These are phyloP conservation scores for Triglochin maritima DNA, from an alignment of 106 monocot genomes.

Conservation along the genomic window DNA sequence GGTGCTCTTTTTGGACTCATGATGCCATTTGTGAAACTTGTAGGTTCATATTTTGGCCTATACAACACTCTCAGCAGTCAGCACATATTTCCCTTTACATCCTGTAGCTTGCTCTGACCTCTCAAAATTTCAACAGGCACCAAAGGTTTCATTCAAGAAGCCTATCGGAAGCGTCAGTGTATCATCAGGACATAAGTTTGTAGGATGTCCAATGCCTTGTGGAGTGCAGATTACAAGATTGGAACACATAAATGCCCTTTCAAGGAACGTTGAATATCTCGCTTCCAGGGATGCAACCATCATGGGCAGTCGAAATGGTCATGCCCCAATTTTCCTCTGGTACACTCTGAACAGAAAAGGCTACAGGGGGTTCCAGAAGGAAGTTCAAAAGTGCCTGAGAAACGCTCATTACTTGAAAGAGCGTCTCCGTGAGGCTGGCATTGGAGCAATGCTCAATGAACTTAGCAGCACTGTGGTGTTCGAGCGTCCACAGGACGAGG, in stretches of 20 bases:
- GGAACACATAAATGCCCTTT: conserved; percentile 62
- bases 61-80: not conserved
- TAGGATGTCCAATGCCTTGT: conserved; percentile 80
- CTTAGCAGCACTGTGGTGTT: conserved; percentile 95
- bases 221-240: conserved; percentile 74
- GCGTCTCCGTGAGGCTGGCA: conserved; percentile 44
- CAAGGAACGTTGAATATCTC: conserved; percentile 82
- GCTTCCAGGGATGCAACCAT: conserved; percentile 90
- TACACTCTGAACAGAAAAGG: conserved; percentile 86
- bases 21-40: conserved; percentile 34
- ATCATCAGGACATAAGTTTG: conserved; percentile 82
- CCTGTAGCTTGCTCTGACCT: not conserved
- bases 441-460: conserved; percentile 94
- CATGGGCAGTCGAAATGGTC: conserved; percentile 89
- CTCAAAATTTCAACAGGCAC: conserved; percentile 18
- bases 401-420: conserved; percentile 85
- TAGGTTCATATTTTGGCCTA: not conserved
- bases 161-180: conserved; percentile 81
- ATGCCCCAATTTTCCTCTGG: conserved; percentile 87
- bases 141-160: conserved; percentile 38
- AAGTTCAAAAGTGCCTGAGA: conserved; percentile 87
- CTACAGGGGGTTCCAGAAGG: conserved; percentile 57
- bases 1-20: conserved; percentile 30
- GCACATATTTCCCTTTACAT: not conserved
- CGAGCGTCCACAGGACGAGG: conserved; percentile 74